Evolutionary conservation across 805 yeast genomes (phyloP).

Genomic region (Starmerella davenportii): DNA sequence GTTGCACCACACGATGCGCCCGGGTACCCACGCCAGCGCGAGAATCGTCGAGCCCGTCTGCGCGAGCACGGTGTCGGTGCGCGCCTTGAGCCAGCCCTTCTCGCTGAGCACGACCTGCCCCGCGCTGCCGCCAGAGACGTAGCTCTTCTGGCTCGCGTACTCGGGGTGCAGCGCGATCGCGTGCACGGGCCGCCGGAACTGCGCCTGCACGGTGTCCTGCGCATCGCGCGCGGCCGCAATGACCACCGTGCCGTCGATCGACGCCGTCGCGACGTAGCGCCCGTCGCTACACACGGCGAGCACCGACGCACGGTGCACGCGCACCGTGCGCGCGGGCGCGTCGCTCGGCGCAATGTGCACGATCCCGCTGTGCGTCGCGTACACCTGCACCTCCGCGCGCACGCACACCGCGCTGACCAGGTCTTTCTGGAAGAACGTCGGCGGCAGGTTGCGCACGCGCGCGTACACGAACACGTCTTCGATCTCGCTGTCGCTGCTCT

Average conservation of each 20-base stretch:
- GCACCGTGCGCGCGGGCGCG: constrained; percentile 45
- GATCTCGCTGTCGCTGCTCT: constrained; percentile 9
- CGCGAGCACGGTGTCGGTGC: constrained; percentile 49
- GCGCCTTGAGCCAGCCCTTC: constrained; percentile 72
- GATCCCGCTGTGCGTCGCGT: constrained; percentile 82
- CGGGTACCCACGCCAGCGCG: constrained; percentile 37
- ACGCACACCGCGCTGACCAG: constrained; percentile 57
- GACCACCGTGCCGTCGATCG: constrained; percentile 86
- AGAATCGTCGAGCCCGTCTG: constrained; percentile 33
- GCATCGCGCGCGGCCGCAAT: constrained; percentile 51
- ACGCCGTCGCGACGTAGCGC: constrained; percentile 60
- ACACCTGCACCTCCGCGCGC: constrained; percentile 43
- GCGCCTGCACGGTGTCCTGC: constrained; percentile 50
- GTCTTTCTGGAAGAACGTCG: constrained; percentile 53
- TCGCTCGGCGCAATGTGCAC: constrained; percentile 49
- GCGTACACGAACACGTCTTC: constrained; percentile 49
- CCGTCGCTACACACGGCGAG: constrained; percentile 60
- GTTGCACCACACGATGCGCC: constrained; percentile 64
- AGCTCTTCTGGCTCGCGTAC: constrained; percentile 43
- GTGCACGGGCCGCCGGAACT: constrained; percentile 75
- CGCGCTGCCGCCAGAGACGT: constrained; percentile 77
- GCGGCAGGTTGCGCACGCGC: constrained; percentile 49
- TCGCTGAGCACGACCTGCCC: constrained; percentile 64
- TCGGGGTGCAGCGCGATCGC: constrained; percentile 65
- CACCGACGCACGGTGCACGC: constrained; percentile 75